Evolutionary conservation across 202 grass and related monocot genomes (phyloP).

Genomic region (Bolboschoenoplectus hybrid): DNA sequence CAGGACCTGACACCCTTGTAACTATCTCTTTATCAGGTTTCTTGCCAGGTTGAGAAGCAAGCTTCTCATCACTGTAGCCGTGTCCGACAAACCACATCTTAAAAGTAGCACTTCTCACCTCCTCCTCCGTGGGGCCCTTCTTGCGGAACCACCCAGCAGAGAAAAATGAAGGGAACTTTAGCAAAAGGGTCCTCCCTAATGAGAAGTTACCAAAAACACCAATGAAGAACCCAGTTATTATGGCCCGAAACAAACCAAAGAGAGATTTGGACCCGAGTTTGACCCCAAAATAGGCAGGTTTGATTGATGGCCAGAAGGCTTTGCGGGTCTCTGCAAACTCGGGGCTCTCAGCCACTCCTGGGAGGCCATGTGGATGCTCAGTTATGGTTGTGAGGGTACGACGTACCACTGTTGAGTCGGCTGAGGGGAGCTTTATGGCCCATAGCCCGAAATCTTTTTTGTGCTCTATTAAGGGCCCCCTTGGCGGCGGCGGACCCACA

Average conservation of each 20-base stretch:
- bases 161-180: constrained; percentile 83
- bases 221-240: constrained; percentile 64
- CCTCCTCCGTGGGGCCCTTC: constrained; percentile 70
- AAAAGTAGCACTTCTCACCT: constrained; percentile 72
- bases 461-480: constrained; percentile 68
- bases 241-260: constrained; percentile 40
- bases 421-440: constrained; percentile 74
- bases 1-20: constrained; percentile 74
- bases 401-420: constrained; percentile 78
- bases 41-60: constrained; percentile 41
- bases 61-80: constrained; percentile 49
- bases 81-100: constrained; percentile 82
- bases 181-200: constrained; percentile 65
- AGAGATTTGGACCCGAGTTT: constrained; percentile 63
- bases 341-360: constrained; percentile 60
- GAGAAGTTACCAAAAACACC: constrained; percentile 56
- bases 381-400: constrained; percentile 64
- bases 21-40: constrained; percentile 75
- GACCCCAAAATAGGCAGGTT: constrained; percentile 77
- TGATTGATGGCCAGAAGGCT: constrained; percentile 68
- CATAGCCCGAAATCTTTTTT: constrained; percentile 70
- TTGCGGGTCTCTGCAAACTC: constrained; percentile 55
- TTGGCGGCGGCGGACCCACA: constrained; percentile 74
- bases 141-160: constrained; percentile 64
- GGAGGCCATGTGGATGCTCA: constrained; percentile 69